Evolutionary conservation across 805 yeast species (phyloP), one percentile per base, ranked within the genome.

Genomic region (Kuraishia piskuri): DNA sequence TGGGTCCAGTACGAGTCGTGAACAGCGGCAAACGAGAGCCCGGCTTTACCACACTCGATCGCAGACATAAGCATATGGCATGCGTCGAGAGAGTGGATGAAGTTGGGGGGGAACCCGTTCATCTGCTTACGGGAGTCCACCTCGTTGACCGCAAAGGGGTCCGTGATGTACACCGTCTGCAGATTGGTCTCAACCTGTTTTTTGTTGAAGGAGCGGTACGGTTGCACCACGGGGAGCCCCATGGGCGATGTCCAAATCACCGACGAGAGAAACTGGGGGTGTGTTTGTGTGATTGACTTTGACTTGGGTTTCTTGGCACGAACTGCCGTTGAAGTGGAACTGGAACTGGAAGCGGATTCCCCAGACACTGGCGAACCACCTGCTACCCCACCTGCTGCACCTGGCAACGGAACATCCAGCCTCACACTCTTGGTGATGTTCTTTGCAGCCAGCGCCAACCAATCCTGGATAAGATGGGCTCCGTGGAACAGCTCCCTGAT

Each of bases 1-100:
- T 94, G 98, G 0, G 98, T 90, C 99, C 99, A 92, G 67, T 88
- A 92, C 0, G 98, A 92, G 67, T 92, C 99, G 68, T 92, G 99
- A 22, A 92, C 99, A 0, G 98, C 83, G 0, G 98, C 97, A 75
- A 94, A 92, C 12, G 82, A 74, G 50, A 94, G 68, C 0, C 80
- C 82, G 1, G 65, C 64, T 46, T 83, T 76, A 3, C 86, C 82
- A 67, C 97, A 90, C 22, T 82, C 82, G 51, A 81, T 74, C 0
- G 97, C 96, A 8, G 96, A 86, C 74, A 91, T 71, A 51, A 94
- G 74, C 99, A 92, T 94, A 67, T 92, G 99, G 0, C 97, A 86
- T 1, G 98, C 98, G 75, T 92, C 99, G 54, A 92, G 74, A 0
- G 98, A 92, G 66, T 92, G 99, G 52, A 92, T 87, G 67, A 79